Percentiles rank a stretch among this genome's conserved stretches.
Evolutionary conservation across 1,284 basidiomycete species (phyloP).

Genomic region (Pseudozyma pruni): DNA sequence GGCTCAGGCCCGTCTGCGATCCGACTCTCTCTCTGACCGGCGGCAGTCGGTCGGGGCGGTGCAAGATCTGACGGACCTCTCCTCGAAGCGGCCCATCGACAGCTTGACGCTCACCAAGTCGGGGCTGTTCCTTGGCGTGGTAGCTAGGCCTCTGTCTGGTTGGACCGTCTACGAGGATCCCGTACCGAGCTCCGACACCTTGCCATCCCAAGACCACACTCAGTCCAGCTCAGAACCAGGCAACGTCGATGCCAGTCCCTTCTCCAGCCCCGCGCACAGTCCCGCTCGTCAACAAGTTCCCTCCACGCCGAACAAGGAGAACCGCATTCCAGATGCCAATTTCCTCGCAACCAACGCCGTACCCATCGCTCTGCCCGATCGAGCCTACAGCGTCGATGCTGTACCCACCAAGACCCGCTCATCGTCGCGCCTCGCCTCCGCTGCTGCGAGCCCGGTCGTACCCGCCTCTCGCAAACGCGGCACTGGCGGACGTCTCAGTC

Average conservation of each 20-base stretch:
- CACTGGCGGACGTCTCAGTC: conserved; percentile 41
- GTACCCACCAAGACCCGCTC: conserved; percentile 24
- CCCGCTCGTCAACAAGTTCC: background rate
- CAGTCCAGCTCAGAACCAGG: background rate
- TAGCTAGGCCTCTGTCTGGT: conserved; percentile 26
- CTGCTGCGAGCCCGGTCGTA: conserved; percentile 5
- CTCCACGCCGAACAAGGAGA: conserved; percentile 47
- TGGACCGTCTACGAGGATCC: conserved; percentile 43
- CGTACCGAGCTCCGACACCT: conserved; percentile 14
- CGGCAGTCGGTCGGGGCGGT: conserved; percentile 4
- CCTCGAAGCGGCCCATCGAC: conserved; percentile 3
- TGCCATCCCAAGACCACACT: conserved; percentile 33
- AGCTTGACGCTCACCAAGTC: conserved; percentile 28
- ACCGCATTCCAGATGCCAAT: conserved; percentile 21
- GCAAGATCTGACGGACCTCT: conserved; percentile 13
- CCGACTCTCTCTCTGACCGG: conserved; percentile 27
- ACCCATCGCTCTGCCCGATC: conserved; percentile 26
- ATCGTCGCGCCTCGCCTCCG: conserved; percentile 15
- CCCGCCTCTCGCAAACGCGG: conserved; percentile 30
- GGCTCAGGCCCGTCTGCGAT: conserved; percentile 8
- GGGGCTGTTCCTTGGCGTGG: conserved; percentile 35
- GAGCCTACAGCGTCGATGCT: conserved; percentile 29
- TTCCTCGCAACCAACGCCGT: conserved; percentile 27
- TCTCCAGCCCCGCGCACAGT: conserved; percentile 8
- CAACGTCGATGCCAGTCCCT: background rate